Percentiles rank a stretch among this genome's conserved stretches.
Evolutionary conservation across 2,329 filamentous ascomycete species (phyloP).

Genomic region (Aspergillus proliferans): DNA sequence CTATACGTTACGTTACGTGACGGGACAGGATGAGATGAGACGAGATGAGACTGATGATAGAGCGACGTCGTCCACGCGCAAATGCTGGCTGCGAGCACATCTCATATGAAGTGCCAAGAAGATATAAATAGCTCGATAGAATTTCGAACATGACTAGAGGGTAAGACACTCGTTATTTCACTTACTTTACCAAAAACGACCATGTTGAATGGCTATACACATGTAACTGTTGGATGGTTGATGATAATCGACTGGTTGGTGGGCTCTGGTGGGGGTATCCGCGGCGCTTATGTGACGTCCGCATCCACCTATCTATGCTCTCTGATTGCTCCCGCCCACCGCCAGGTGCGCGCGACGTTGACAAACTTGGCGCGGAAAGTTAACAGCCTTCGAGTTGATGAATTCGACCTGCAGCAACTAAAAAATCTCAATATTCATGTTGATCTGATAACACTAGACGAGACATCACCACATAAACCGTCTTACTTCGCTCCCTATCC

Average conservation of each 20-base stretch:
- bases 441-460: constrained; percentile 1
- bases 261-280: not conserved
- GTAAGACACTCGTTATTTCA: not conserved
- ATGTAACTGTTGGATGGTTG: not conserved
- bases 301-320: not conserved
- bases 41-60: no score
- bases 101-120: not conserved
- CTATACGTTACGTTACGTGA: not conserved
- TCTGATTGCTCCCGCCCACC: not conserved
- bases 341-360: constrained; percentile 1
- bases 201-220: not conserved
- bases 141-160: not conserved
- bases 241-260: not conserved
- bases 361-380: not conserved
- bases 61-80: not conserved
- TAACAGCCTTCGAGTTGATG: constrained; percentile 2
- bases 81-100: not conserved
- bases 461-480: not conserved
- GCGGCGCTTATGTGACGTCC: not conserved
- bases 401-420: constrained; percentile 3
- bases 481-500: constrained; percentile 5
- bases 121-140: not conserved
- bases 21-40: not conserved
- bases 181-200: not conserved
- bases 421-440: constrained; percentile 1